Percentiles rank a stretch among this genome's conserved stretches.
Conservation (phyloP, 495 filamentous ascomycete genomes). For the Aspergillus haitiensis region DNA sequence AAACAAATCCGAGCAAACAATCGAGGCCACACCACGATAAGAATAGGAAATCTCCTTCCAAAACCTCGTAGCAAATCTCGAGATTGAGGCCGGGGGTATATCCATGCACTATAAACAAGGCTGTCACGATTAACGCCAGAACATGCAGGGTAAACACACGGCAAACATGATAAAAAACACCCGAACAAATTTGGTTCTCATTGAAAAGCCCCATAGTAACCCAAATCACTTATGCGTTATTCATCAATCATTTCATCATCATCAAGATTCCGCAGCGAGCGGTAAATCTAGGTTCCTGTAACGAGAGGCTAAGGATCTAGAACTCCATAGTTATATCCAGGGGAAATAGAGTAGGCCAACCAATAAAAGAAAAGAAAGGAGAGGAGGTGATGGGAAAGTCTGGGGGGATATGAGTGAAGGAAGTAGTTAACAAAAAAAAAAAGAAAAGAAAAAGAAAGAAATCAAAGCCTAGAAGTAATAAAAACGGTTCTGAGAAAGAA, state of each 20-base stretch:
- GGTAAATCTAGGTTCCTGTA: constrained; percentile 20
- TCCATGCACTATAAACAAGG: constrained; percentile 37
- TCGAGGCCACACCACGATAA: constrained; percentile 32
- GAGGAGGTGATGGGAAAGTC: not conserved
- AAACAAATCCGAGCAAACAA: constrained; percentile 20
- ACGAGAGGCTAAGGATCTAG: constrained; percentile 26
- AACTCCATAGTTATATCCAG: constrained; percentile 23
- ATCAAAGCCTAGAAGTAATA: constrained; percentile 12
- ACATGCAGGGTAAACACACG: constrained; percentile 32
- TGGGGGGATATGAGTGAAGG: not conserved
- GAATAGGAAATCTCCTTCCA: constrained; percentile 32
- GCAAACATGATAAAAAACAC: constrained; percentile 26
- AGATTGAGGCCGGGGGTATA: constrained; percentile 47
- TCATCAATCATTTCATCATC: constrained; percentile 46
- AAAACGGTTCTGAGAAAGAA: not conserved
- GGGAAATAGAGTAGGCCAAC: not conserved
- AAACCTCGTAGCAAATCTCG: constrained; percentile 38
- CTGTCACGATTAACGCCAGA: constrained; percentile 37
- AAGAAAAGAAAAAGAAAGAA: constrained; percentile 4
- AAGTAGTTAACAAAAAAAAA: not conserved
- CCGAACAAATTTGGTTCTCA: constrained; percentile 25
- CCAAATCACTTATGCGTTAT: constrained; percentile 38
- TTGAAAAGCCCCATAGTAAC: constrained; percentile 22
- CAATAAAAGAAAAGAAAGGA: not conserved
- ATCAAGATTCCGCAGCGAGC: constrained; percentile 31